Evolutionary conservation across 345 rosid genomes (phyloP).

Genomic region (Aurinia saxatilis): DNA sequence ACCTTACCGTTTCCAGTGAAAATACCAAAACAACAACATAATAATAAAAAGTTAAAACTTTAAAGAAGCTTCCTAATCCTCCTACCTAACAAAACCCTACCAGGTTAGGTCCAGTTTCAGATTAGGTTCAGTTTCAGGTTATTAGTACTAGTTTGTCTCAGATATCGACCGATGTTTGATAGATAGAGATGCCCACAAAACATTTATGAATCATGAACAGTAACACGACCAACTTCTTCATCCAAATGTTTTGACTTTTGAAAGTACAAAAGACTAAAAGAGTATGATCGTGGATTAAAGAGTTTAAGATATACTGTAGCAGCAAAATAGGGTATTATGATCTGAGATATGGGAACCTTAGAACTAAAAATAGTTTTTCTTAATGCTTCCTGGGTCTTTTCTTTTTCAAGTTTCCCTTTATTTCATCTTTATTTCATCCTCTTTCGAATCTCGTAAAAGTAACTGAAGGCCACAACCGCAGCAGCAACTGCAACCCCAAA

Average conservation of each 20-base stretch:
- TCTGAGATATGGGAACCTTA: neutral
- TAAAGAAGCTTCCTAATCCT: slow-evolving; percentile 16
- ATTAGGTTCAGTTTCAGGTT: slow-evolving; percentile 18
- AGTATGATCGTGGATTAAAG: slow-evolving; percentile 1
- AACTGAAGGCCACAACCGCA: slow-evolving; percentile 73
- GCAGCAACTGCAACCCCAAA: slow-evolving; percentile 79
- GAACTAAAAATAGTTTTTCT: too few relatives aligned
- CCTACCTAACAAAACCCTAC: slow-evolving; percentile 26
- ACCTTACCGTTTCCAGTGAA: neutral
- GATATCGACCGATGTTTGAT: slow-evolving; percentile 11
- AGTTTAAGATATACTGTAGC: neutral
- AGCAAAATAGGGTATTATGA: neutral
- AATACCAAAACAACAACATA: neutral
- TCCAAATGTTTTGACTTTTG: neutral
- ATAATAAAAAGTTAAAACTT: too few relatives aligned
- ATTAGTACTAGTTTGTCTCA: too few relatives aligned
- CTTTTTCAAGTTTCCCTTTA: too few relatives aligned
- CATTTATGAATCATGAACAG: neutral
- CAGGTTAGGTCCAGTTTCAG: neutral
- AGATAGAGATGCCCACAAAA: slow-evolving; percentile 6
- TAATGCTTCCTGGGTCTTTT: too few relatives aligned
- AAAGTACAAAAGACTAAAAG: neutral
- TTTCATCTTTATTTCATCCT: slow-evolving; percentile 61
- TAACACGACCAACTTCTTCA: too few relatives aligned
- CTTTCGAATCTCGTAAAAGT: slow-evolving; percentile 71